phyloP scores from a whole-genome alignment of 1,284 basidiomycete genomes.

The Sanguinoderma infundibulare region DNA sequence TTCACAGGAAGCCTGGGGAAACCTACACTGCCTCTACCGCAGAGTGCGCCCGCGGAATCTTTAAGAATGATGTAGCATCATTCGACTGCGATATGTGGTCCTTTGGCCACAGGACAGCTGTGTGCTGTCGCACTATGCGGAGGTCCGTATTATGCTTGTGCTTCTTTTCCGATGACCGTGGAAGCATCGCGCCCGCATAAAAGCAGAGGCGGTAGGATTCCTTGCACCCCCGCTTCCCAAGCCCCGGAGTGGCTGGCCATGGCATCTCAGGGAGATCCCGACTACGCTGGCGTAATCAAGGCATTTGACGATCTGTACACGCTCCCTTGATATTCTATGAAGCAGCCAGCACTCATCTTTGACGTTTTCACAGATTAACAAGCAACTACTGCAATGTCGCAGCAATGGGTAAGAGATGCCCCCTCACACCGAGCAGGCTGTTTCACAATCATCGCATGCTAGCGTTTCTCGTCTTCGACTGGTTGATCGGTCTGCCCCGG shows the following conservation, averaged over 20 bases:
- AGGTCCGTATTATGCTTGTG: not conserved
- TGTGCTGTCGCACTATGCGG: not conserved
- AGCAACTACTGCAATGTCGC: not conserved
- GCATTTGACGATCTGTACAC: not conserved
- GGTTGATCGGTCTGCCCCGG: not conserved
- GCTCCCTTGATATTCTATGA: no score
- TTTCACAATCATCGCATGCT: not conserved
- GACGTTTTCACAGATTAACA: not conserved
- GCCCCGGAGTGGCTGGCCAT: not conserved
- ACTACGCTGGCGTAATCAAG: not conserved
- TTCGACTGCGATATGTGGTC: not conserved
- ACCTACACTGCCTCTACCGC: not conserved
- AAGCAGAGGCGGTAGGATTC: not conserved
- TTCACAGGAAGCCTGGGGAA: not conserved
- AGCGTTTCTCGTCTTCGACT: not conserved
- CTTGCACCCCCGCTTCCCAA: no score
- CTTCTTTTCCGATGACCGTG: not conserved
- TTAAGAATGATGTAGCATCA: no score
- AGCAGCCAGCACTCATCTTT: not conserved
- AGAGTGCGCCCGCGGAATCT: no score
- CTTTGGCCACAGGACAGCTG: not conserved
- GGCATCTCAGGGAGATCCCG: conserved; percentile 27
- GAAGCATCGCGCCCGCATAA: not conserved
- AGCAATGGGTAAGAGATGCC: not conserved
- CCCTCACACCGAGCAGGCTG: not conserved